Evolutionary conservation across 2,329 filamentous ascomycete genomes (phyloP).

Genomic region (Malbranchea cinnamomea): DNA sequence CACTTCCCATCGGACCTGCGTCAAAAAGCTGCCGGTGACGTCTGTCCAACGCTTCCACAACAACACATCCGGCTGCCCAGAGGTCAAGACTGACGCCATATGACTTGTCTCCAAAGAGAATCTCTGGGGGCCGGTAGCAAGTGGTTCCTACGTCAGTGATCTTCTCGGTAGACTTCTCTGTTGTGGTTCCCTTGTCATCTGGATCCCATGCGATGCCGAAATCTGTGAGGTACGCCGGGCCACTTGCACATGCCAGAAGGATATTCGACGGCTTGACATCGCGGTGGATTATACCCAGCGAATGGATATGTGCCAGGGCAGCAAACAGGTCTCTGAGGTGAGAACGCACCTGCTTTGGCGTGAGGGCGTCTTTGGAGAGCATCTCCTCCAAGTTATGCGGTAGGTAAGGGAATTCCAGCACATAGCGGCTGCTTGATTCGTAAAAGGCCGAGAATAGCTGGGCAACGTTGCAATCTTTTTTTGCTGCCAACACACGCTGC

Average conservation of each 20-base stretch:
- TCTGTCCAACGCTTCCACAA: constrained; percentile 55
- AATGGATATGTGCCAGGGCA: constrained; percentile 58
- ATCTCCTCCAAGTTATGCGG: constrained; percentile 56
- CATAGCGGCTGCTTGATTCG: constrained; percentile 54
- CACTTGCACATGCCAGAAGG: constrained; percentile 50
- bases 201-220: constrained; percentile 86
- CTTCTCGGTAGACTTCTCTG: constrained; percentile 54
- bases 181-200: constrained; percentile 30
- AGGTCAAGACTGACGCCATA: constrained; percentile 68
- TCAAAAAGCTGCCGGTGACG: constrained; percentile 57
- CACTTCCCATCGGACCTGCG: constrained; percentile 78
- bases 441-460: constrained; percentile 57
- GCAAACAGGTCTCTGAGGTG: constrained; percentile 54
- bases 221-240: constrained; percentile 68
- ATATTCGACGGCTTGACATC: constrained; percentile 91
- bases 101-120: constrained; percentile 64
- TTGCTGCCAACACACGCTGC: constrained; percentile 38
- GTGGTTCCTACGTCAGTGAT: constrained; percentile 90
- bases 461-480: constrained; percentile 50
- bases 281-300: constrained; percentile 67
- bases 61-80: constrained; percentile 75
- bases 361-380: constrained; percentile 35
- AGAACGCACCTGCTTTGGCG: constrained; percentile 25
- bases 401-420: constrained; percentile 77
- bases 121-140: constrained; percentile 77